phyloP scores from a whole-genome alignment of 306 rosid species.

The Trifolium subterraneum region DNA sequence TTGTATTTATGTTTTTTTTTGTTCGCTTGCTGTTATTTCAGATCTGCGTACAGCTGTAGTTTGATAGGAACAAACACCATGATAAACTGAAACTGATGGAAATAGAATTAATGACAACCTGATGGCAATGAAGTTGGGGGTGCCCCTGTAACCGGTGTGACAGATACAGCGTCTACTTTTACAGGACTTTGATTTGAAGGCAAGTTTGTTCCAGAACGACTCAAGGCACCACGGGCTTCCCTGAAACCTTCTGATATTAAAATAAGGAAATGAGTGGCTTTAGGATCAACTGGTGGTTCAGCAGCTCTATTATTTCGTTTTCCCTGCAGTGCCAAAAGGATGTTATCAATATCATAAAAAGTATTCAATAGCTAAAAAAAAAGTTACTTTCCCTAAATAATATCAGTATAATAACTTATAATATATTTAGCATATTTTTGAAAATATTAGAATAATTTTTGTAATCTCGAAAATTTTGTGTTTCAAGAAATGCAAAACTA shows the following conservation, averaged over 20 bases:
- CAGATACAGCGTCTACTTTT: constrained; percentile 76
- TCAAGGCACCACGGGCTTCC: constrained; percentile 83
- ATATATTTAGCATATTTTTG: background rate
- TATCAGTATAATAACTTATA: constrained; percentile 3
- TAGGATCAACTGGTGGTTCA: constrained; percentile 76
- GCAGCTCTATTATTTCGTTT: constrained; percentile 67
- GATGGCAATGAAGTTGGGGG: constrained; percentile 75
- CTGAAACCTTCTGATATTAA: constrained; percentile 84
- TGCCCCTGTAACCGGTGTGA: constrained; percentile 71
- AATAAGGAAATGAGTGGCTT: constrained; percentile 70
- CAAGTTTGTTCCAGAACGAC: constrained; percentile 75
- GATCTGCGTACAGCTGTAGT: background rate
- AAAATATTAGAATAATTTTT: constrained; percentile 1
- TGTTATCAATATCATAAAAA: constrained; percentile 33
- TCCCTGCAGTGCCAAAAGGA: constrained; percentile 70
- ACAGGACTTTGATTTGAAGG: constrained; percentile 85
- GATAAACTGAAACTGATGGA: background rate
- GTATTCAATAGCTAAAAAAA: constrained; percentile 5
- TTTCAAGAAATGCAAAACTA: background rate
- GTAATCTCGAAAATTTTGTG: background rate
- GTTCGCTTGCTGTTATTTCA: background rate
- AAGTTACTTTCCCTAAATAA: background rate
- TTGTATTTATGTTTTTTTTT: background rate
- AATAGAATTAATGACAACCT: constrained; percentile 51
- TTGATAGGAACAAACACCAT: background rate